Evolutionary conservation across 768 basidiomycete genomes (phyloP).

Genomic region (Boletus speciosus): DNA sequence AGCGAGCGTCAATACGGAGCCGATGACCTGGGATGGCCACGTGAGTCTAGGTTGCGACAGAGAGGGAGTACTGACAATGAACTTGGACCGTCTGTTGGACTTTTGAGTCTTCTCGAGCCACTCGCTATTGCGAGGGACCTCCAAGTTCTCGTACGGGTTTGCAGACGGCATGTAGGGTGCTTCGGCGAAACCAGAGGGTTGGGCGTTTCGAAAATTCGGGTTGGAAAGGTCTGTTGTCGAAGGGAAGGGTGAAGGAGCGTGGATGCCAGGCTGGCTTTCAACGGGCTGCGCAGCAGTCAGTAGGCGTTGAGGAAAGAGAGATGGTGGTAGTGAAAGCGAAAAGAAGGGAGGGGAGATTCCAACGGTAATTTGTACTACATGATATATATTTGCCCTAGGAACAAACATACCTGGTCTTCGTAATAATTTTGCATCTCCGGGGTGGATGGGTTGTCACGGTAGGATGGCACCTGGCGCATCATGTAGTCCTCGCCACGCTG

Average conservation of each 20-base stretch:
- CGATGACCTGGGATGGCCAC: slow-evolving; percentile 45
- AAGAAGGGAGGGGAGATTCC: background rate
- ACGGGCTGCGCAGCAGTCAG: slow-evolving; percentile 32
- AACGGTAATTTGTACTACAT: slow-evolving; percentile 2
- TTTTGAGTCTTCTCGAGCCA: slow-evolving; percentile 39
- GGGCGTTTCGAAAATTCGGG: slow-evolving; percentile 22
- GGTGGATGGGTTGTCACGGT: slow-evolving; percentile 19
- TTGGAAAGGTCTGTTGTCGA: slow-evolving; percentile 21
- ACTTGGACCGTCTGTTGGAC: slow-evolving; percentile 45
- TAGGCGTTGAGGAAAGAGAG: background rate
- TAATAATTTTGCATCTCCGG: slow-evolving; percentile 31
- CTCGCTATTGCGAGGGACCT: slow-evolving; percentile 31
- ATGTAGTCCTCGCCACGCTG: slow-evolving; percentile 22
- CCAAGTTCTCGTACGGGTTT: slow-evolving; percentile 33
- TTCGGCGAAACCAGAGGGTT: slow-evolving; percentile 25
- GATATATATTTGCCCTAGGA: background rate
- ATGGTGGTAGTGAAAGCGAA: background rate
- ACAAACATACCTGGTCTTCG: slow-evolving; percentile 23
- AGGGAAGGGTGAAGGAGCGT: slow-evolving; percentile 35
- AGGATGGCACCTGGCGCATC: slow-evolving; percentile 26
- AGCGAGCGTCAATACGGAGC: slow-evolving; percentile 43
- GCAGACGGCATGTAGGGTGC: slow-evolving; percentile 21
- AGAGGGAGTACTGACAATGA: slow-evolving; percentile 45
- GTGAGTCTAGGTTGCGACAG: background rate
- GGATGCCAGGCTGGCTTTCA: slow-evolving; percentile 31